Evolutionary conservation across 768 basidiomycete genomes (phyloP), one percentile per base, ranked within the genome.

Genomic region (Boletus reticuloceps): DNA sequence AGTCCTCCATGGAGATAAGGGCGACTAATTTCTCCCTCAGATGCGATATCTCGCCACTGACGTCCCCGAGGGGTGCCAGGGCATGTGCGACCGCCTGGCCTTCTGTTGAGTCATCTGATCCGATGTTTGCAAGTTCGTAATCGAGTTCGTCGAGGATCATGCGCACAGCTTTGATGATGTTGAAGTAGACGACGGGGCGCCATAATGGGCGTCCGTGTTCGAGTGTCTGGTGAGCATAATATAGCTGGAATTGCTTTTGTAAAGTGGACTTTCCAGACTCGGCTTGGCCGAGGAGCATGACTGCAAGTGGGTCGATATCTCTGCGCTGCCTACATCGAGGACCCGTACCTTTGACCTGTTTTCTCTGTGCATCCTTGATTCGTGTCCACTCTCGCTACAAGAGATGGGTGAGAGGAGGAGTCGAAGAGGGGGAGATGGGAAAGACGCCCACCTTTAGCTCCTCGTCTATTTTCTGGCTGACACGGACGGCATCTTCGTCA

Each of bases 221-320:
- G 36, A 92, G 80, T 0, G 84, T 75, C 54, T 81, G 77, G 4
- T 87, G 84, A 9, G 89, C 84, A 63, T 91, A 90, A 71, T 84
- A 86, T 1, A 91, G 77, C 64, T 92, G 89, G 64, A 92, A 89
- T 69, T 92, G 89, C 64, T 91, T 91, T 64, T 87, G 88, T 13
- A 92, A 77, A 3, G 91, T 92, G 3, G 89, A 90, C 71, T 93
- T 93, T 37, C 89, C 89, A 47, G 83, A 84, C 68, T 89, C 89
- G 55, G 89, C 88, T 65, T 91, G 89, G 17, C 89, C 89, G 31
- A 91, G 78, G 10, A 91, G 77, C 75, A 91, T 82, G 36, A 89
- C 86, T 87, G 59, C 5, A 20, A 51, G 12, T 12, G 27, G 50
- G 10, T 7, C 27, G 38, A 51, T 20, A 55, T 46, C 36, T 47